Evolutionary conservation across 2,329 filamentous ascomycete species (phyloP).

Genomic region (Arthroderma sp.): DNA sequence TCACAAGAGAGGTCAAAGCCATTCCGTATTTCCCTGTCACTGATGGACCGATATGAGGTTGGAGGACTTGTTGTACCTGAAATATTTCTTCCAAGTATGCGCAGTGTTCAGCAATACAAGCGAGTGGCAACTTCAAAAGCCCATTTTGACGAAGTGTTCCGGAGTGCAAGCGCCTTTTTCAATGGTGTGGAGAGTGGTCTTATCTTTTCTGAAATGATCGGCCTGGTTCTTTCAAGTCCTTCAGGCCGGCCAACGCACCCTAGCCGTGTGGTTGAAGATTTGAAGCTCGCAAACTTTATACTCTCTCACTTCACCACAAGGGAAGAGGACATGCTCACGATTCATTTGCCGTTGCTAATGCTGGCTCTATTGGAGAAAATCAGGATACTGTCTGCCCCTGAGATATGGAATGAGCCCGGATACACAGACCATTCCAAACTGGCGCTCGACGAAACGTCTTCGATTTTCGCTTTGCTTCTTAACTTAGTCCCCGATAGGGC

Average conservation of each 20-base stretch:
- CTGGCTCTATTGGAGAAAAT: slow-evolving; percentile 47
- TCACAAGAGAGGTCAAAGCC: slow-evolving; percentile 64
- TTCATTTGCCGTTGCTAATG: slow-evolving; percentile 67
- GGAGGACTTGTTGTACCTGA: slow-evolving; percentile 78
- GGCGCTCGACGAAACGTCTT: slow-evolving; percentile 21
- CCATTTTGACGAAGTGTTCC: slow-evolving; percentile 73
- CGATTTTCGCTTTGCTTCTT: slow-evolving; percentile 45
- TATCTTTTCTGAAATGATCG: slow-evolving; percentile 73
- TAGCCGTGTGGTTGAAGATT: slow-evolving; percentile 44
- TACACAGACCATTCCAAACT: slow-evolving; percentile 5
- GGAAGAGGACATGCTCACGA: slow-evolving; percentile 87
- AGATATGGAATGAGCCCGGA: slow-evolving; percentile 8
- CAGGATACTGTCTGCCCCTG: slow-evolving; percentile 20
- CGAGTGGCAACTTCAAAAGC: slow-evolving; percentile 48
- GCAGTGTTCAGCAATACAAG: slow-evolving; percentile 66
- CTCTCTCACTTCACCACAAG: slow-evolving; percentile 78
- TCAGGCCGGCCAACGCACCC: slow-evolving; percentile 38
- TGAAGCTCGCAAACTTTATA: slow-evolving; percentile 69
- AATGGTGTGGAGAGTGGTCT: slow-evolving; percentile 90
- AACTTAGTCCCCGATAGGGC: slow-evolving; percentile 53
- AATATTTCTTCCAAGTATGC: slow-evolving; percentile 74
- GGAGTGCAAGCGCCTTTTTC: slow-evolving; percentile 91
- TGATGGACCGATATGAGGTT: slow-evolving; percentile 98
- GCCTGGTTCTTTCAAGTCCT: slow-evolving; percentile 43
- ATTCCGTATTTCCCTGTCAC: slow-evolving; percentile 79